Evolutionary conservation across 148 eudicot species (phyloP), one percentile per base, ranked within the genome.

Genomic region (Pouteria glomerata): DNA sequence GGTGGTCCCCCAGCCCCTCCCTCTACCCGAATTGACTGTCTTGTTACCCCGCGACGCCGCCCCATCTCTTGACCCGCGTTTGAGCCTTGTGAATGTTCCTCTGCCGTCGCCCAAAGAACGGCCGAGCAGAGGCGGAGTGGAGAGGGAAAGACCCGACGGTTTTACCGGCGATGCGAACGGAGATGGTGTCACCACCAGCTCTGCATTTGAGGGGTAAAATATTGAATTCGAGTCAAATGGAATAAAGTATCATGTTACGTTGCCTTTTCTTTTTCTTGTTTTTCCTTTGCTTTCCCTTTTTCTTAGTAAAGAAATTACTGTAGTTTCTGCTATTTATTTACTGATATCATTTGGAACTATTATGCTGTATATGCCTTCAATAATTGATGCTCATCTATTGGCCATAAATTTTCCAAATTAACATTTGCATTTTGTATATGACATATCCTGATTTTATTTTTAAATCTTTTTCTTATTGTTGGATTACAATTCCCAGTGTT

Each of bases 1-100:
- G 8, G 71, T 68, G 31, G 51, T 59, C 0, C 78, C 93, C 23
- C 93, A 80, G 30, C 91, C 91, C 55, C 79, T 87, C 41, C 96
- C 96, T n/a, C 66, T 79, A 4, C 96, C 96, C 0, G 87, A 85
- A 24, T 37, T 82, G 66, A 77, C 80, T 6, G 26, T 67, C 47
- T 37, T 76, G 16, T 18, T 71, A 57, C 47, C 50, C 41, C 61
- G 72, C 1, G 66, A 73, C 10, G 41, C 65, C 14, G 23, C 57
- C 33, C n/a, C n/a, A 55, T 21, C 66, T 39, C 31, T 6, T 6
- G 8, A 44, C 15, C 30, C 42, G 39, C 18, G n/a, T 21, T n/a
- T 50, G 19, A 23, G 50, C 56, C 13, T 48, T n/a, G 75, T 41
- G 30, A 34, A 58, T 51, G 82, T 82, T 50, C 89, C 79, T 3